Conservation (phyloP, 1,284 basidiomycete genomes). For the Marasmius fiardii region DNA sequence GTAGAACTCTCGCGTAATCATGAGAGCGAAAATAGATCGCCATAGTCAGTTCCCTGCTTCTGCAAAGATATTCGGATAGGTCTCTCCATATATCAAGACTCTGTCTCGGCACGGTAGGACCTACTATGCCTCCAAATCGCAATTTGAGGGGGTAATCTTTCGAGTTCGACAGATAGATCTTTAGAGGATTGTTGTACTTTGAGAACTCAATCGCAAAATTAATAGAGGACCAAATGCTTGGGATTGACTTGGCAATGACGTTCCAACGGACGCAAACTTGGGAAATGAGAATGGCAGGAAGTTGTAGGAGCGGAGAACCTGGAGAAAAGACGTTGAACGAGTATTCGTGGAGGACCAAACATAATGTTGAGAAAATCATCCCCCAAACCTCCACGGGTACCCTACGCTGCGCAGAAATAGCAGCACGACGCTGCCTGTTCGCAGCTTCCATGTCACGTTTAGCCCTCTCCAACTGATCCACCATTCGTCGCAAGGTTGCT, state of each 20-base stretch:
- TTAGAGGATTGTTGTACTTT: not conserved
- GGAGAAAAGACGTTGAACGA: not conserved
- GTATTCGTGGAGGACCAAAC: not conserved
- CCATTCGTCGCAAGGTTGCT: not conserved
- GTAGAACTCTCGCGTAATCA: too few species aligned
- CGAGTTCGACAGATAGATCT: not conserved
- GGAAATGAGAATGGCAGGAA: not conserved
- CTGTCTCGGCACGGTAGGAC: not conserved
- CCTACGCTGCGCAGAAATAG: not conserved
- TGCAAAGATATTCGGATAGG: not conserved
- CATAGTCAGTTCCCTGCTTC: not conserved
- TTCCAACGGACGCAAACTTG: not conserved
- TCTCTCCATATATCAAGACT: not conserved
- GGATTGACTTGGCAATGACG: not conserved
- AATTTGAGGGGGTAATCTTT: not conserved
- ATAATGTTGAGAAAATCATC: not conserved
- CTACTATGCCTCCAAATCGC: not conserved
- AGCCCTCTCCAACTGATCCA: not conserved
- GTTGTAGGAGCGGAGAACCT: not conserved
- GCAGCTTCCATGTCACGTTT: not conserved
- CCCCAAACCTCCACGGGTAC: not conserved
- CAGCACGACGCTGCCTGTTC: not conserved
- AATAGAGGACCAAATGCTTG: not conserved
- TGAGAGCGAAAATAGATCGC: too few species aligned
- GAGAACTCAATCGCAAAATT: not conserved